Evolutionary conservation across 1,284 basidiomycete genomes (phyloP).

Genomic region (Bondarzewia mesenterica): DNA sequence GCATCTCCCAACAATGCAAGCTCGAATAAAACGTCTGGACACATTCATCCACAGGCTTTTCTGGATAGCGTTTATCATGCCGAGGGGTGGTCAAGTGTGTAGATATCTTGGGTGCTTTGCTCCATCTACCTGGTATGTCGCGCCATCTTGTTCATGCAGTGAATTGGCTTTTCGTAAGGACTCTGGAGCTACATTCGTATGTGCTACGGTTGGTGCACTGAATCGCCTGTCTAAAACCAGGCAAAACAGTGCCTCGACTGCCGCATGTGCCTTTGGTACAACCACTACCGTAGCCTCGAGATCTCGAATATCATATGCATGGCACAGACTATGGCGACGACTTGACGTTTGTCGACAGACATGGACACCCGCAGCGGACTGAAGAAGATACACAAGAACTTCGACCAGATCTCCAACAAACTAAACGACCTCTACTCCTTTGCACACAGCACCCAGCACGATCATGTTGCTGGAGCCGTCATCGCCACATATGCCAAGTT

Average conservation of each 20-base stretch:
- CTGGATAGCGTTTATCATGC: conserved; percentile 38
- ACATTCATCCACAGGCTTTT: conserved; percentile 17
- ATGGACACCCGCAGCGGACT: conserved; percentile 45
- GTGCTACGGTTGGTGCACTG: neutral
- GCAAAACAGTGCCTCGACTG: neutral
- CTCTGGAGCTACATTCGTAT: neutral
- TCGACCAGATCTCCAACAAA: conserved; percentile 38
- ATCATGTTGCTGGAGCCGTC: conserved; percentile 33
- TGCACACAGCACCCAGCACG: neutral
- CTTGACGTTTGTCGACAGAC: conserved; percentile 28
- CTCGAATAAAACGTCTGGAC: neutral
- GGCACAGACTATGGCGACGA: neutral
- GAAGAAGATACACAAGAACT: conserved; percentile 52
- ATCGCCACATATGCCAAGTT: conserved; percentile 56
- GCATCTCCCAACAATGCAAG: neutral
- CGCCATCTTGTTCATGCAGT: neutral
- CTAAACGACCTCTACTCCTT: conserved; percentile 28
- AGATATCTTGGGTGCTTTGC: conserved; percentile 37
- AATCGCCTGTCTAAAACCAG: neutral
- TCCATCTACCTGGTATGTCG: conserved; percentile 45
- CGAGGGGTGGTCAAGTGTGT: conserved; percentile 40
- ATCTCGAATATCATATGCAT: neutral
- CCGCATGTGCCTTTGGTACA: neutral
- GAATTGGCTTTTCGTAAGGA: neutral
- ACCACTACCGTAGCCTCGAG: no score